Conservation (phyloP, 331 rosid genomes). For the Malus hybrid region DNA sequence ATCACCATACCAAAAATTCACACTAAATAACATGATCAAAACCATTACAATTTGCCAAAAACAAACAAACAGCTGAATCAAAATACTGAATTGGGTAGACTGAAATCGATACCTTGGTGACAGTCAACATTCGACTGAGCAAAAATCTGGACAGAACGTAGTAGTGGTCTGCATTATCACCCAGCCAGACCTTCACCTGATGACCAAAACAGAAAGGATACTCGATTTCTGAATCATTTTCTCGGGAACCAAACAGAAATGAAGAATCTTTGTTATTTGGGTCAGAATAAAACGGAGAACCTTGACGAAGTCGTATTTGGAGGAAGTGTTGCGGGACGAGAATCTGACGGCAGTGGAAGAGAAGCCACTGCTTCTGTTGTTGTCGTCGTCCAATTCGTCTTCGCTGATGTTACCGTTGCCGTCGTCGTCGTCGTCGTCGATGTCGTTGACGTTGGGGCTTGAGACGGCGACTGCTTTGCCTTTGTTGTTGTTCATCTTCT, state of each 20-base stretch:
- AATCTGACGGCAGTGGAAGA: conserved; percentile 39
- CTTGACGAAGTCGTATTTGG: conserved; percentile 95
- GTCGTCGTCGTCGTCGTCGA: conserved; percentile 33
- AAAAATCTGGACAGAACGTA: conserved; percentile 89
- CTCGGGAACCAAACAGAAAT: not conserved
- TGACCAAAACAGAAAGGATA: not conserved
- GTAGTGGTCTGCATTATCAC: conserved; percentile 95
- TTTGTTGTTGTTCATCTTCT: conserved; percentile 34
- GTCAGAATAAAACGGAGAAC: conserved; percentile 19
- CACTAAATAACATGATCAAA: not conserved
- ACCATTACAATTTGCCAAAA: not conserved
- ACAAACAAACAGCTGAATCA: not conserved
- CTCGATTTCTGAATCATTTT: not conserved
- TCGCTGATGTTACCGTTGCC: conserved; percentile 4
- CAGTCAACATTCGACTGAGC: conserved; percentile 93
- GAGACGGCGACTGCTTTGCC: conserved; percentile 24
- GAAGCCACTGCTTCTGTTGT: conserved; percentile 25
- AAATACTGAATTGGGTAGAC: not conserved
- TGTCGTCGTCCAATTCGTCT: conserved; percentile 22
- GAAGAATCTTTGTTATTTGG: not conserved
- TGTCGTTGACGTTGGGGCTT: conserved; percentile 20
- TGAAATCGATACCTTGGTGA: conserved; percentile 57
- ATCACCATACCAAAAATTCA: conserved; percentile 23
- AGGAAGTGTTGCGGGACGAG: conserved; percentile 71
- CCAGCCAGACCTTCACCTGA: conserved; percentile 95